Conservation (phyloP, 129 eudicot genomes). For the Chrysanthemum makinoi region DNA sequence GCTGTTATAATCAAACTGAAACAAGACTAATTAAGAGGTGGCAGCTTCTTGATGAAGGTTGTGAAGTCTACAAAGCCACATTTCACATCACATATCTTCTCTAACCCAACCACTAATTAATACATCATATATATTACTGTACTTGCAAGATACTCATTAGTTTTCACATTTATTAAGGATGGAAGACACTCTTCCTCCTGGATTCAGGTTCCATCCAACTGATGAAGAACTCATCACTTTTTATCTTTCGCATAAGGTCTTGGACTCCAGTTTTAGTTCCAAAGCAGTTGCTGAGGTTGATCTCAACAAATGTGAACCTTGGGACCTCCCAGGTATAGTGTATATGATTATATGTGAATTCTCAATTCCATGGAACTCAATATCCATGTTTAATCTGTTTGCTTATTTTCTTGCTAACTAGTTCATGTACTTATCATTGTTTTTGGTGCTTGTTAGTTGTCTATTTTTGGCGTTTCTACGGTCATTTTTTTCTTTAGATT, state of each 20-base stretch:
- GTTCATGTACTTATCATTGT: neutral
- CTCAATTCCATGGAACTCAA: neutral
- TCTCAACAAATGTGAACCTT: conserved; percentile 90
- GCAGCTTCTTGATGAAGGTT: conserved; percentile 64
- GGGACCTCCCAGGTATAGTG: conserved; percentile 89
- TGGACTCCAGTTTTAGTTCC: conserved; percentile 61
- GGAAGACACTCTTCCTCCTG: conserved; percentile 94
- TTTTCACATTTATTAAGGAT: conserved; percentile 20
- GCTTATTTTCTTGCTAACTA: too few relatives aligned
- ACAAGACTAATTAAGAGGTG: conserved; percentile 35
- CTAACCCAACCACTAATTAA: conserved; percentile 8
- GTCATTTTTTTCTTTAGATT: neutral
- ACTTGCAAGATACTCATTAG: neutral
- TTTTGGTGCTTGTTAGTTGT: neutral
- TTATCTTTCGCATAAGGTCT: conserved; percentile 66
- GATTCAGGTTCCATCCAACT: conserved; percentile 90
- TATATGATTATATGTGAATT: neutral
- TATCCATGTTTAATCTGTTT: neutral
- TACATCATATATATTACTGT: neutral
- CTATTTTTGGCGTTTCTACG: neutral
- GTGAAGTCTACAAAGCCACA: conserved; percentile 34
- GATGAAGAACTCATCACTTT: conserved; percentile 94
- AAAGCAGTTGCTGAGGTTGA: conserved; percentile 87
- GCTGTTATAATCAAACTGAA: conserved; percentile 40
- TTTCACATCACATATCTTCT: conserved; percentile 18